These are phyloP conservation scores for Solanum ossicruentum DNA, from an alignment of 257 asterid genomes.

Conservation along the genomic window DNA sequence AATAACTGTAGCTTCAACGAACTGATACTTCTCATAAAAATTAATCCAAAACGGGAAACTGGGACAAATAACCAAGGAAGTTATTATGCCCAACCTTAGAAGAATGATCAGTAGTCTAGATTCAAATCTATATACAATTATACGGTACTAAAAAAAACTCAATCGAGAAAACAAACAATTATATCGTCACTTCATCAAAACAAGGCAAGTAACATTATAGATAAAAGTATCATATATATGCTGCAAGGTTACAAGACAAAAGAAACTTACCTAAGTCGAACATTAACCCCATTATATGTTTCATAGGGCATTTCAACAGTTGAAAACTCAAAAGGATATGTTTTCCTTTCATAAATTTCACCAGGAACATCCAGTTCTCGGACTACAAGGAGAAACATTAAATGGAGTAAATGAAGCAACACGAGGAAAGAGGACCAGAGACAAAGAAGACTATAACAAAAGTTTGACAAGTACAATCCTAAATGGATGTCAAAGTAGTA, in stretches of 20 bases:
- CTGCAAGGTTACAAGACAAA: neutral
- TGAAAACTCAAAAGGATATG: constrained; percentile 93
- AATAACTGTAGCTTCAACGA: neutral
- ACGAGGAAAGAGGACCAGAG: neutral
- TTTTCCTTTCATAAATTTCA: constrained; percentile 84
- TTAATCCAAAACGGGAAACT: neutral
- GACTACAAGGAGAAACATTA: constrained; percentile 24
- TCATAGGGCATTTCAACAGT: constrained; percentile 99
- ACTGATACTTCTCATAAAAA: neutral
- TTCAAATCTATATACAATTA: neutral
- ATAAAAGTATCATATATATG: neutral
- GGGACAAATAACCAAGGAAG: neutral
- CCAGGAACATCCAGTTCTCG: constrained; percentile 95
- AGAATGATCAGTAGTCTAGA: neutral
- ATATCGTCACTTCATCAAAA: neutral
- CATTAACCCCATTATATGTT: constrained; percentile 86
- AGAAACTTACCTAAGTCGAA: constrained; percentile 77
- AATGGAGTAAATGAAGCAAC: neutral
- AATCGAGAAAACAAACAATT: neutral
- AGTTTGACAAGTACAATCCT: neutral
- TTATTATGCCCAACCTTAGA: neutral
- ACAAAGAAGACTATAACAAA: neutral
- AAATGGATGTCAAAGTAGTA: neutral
- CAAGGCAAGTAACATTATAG: neutral
- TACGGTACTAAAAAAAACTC: neutral